A percentile compares a stretch with the other conserved stretches of the same genome.
Conservation (phyloP, 176 grass and related monocot species). For the Saccharum officinarum region DNA sequence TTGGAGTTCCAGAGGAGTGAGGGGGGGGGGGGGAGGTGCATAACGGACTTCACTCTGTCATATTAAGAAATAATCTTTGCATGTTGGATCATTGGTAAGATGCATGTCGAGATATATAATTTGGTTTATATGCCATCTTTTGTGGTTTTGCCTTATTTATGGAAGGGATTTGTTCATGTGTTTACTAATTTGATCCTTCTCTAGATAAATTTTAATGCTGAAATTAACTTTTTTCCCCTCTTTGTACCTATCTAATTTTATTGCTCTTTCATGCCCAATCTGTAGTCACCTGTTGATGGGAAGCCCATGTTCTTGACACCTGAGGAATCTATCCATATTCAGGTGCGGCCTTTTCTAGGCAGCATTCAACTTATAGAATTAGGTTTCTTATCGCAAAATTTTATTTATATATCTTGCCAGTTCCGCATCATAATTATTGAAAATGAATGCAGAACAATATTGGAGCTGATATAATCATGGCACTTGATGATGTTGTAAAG, state of each 20-base stretch:
- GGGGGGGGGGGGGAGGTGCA: neutral
- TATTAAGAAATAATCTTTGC: neutral
- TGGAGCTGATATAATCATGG: constrained; percentile 99
- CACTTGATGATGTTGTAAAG: constrained; percentile 99
- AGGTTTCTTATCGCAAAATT: neutral
- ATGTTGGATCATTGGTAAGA: neutral
- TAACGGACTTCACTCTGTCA: neutral
- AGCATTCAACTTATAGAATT: constrained; percentile 12
- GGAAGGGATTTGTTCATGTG: neutral
- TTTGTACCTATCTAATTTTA: constrained; percentile 13
- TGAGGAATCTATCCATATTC: constrained; percentile 95
- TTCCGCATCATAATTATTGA: neutral
- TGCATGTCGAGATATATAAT: neutral
- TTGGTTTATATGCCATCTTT: neutral
- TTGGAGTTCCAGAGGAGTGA: neutral
- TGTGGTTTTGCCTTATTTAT: constrained; percentile 6
- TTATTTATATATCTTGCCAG: neutral
- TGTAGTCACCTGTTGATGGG: constrained; percentile 95
- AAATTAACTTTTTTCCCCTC: neutral
- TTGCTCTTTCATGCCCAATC: constrained; percentile 18
- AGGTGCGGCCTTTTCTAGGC: constrained; percentile 47
- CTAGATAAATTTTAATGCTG: neutral
- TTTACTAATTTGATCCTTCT: neutral
- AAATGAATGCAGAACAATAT: constrained; percentile 86
- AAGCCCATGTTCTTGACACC: constrained; percentile 96